Evolutionary conservation across 2,329 filamentous ascomycete species (phyloP).

Genomic region (Massarina eburnea): DNA sequence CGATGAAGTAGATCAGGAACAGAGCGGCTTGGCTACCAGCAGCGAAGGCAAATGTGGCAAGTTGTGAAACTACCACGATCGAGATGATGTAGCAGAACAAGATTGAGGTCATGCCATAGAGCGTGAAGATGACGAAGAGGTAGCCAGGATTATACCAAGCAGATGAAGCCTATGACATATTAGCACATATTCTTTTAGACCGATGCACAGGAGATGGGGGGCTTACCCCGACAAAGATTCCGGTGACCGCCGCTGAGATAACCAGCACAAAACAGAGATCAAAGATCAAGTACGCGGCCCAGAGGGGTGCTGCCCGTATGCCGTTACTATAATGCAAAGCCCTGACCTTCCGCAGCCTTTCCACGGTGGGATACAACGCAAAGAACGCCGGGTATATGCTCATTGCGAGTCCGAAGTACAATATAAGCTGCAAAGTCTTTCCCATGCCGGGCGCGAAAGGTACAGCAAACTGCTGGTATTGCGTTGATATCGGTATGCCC

Average conservation of each 20-base stretch:
- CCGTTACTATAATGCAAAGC: slow-evolving; percentile 91
- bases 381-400: slow-evolving; percentile 83
- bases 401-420: slow-evolving; percentile 81
- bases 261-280: slow-evolving; percentile 75
- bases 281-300: slow-evolving; percentile 79
- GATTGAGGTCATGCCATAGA: slow-evolving; percentile 79
- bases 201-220: neutral
- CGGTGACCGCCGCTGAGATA: slow-evolving; percentile 65
- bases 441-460: slow-evolving; percentile 71
- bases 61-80: slow-evolving; percentile 74
- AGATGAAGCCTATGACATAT: slow-evolving; percentile 48
- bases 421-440: slow-evolving; percentile 73
- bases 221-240: slow-evolving; percentile 64
- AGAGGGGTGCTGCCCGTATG: slow-evolving; percentile 77
- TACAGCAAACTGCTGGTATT: slow-evolving; percentile 74
- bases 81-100: slow-evolving; percentile 80
- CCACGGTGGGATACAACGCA: slow-evolving; percentile 82
- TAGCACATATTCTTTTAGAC: slow-evolving; percentile 6
- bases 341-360: slow-evolving; percentile 76
- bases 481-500: slow-evolving; percentile 68
- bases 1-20: slow-evolving; percentile 53
- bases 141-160: slow-evolving; percentile 81
- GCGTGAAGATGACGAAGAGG: slow-evolving; percentile 75
- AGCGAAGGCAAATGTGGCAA: slow-evolving; percentile 81
- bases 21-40: slow-evolving; percentile 69